Conservation (phyloP, 306 rosid genomes). For the Pachyrhizus erosus region DNA sequence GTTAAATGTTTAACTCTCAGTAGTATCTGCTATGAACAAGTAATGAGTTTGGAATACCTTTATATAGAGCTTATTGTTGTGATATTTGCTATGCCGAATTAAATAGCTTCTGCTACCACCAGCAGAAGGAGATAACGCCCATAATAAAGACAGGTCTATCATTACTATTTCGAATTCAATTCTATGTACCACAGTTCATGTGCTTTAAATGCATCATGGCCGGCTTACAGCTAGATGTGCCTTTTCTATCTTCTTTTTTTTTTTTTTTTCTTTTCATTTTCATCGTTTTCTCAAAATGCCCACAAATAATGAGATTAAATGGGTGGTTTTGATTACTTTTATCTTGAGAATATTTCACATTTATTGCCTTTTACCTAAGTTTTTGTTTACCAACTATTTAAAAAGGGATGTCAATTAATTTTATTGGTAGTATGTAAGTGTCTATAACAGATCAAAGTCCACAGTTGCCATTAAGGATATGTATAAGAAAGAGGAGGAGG, state of each 20-base stretch:
- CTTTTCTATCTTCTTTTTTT: background rate
- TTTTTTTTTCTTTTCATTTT: background rate
- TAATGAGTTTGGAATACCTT: background rate
- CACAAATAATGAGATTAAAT: background rate
- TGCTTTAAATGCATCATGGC: constrained; percentile 40
- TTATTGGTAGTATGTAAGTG: background rate
- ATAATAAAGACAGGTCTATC: constrained; percentile 9
- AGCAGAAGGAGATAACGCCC: background rate
- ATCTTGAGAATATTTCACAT: background rate
- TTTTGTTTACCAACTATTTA: background rate
- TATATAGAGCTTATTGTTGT: constrained; percentile 44
- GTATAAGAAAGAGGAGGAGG: background rate
- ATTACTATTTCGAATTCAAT: constrained; percentile 19
- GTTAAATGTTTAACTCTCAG: background rate
- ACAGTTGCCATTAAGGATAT: constrained; percentile 10
- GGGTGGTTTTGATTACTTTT: background rate
- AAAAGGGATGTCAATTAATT: background rate
- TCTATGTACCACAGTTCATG: constrained; percentile 15
- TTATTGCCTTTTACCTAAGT: constrained; percentile 9
- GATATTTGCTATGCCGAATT: constrained; percentile 39
- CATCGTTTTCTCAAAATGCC: background rate
- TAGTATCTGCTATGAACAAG: background rate
- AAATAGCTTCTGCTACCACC: constrained; percentile 47
- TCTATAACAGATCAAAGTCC: background rate
- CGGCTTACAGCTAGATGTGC: background rate